Conservation (phyloP, 768 basidiomycete species). For the Lentinula sp. region DNA sequence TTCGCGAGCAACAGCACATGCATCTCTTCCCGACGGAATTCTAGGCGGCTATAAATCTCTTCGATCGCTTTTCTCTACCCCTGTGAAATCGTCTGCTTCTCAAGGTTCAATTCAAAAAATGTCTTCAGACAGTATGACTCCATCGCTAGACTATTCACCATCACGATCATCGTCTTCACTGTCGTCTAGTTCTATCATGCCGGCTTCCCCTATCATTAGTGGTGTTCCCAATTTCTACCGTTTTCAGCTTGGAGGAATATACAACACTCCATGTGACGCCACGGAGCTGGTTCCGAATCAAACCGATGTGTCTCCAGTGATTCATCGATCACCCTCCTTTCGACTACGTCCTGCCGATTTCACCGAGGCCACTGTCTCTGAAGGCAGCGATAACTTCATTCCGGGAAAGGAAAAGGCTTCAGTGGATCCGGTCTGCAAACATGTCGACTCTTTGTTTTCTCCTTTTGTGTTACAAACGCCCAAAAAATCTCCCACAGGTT, state of each 20-base stretch:
- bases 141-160: background rate
- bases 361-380: background rate
- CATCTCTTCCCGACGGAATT: background rate
- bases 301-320: conserved; percentile 2
- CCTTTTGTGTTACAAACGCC: conserved; percentile 5
- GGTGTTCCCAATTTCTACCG: background rate
- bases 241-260: background rate
- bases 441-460: conserved; percentile 2
- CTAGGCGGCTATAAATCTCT: background rate
- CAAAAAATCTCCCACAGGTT: conserved; percentile 1
- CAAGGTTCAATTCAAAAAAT: background rate
- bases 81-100: background rate
- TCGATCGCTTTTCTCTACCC: background rate
- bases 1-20: background rate
- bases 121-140: background rate
- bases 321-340: background rate
- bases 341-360: background rate
- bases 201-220: background rate
- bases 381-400: background rate
- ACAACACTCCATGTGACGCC: background rate
- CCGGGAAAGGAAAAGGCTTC: background rate
- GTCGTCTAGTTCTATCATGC: background rate
- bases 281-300: background rate
- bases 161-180: background rate
- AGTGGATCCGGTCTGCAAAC: background rate